Percentiles rank a stretch among this genome's conserved stretches.
Conservation (phyloP, 164 flowering plant genomes). For the Vitis riparia region DNA sequence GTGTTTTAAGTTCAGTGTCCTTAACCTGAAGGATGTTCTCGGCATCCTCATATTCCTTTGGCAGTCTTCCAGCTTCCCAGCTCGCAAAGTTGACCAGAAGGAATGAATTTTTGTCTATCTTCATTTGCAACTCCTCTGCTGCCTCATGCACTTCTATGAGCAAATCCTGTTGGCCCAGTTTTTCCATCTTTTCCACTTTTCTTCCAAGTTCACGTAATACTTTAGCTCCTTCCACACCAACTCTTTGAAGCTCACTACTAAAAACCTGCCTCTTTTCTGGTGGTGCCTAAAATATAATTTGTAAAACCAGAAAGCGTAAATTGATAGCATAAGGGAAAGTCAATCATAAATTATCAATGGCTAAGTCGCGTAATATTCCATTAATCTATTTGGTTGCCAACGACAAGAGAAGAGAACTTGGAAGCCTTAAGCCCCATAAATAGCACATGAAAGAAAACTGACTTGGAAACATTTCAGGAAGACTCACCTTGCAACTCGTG, state of each 20-base stretch:
- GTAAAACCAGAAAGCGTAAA: background rate
- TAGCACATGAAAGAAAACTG: too few species aligned
- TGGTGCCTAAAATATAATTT: slow-evolving; percentile 56
- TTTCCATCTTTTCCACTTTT: slow-evolving; percentile 81
- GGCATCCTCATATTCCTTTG: slow-evolving; percentile 33
- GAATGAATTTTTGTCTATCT: slow-evolving; percentile 72
- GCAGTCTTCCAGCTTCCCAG: slow-evolving; percentile 56
- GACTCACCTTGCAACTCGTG: too few species aligned
- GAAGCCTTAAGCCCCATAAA: too few species aligned
- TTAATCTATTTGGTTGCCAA: too few species aligned
- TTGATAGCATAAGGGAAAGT: too few species aligned
- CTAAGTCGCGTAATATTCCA: too few species aligned
- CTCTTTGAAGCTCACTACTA: slow-evolving; percentile 56
- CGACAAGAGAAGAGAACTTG: too few species aligned
- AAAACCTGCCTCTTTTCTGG: slow-evolving; percentile 71
- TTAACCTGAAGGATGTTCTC: slow-evolving; percentile 23
- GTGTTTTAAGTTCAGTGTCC: slow-evolving; percentile 26
- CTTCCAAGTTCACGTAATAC: slow-evolving; percentile 69
- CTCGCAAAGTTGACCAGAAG: slow-evolving; percentile 72
- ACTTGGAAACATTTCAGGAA: too few species aligned
- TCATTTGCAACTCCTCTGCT: slow-evolving; percentile 79
- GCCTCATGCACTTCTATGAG: slow-evolving; percentile 71
- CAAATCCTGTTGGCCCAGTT: slow-evolving; percentile 45
- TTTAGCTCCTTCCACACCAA: slow-evolving; percentile 82
- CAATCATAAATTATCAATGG: too few species aligned